These are phyloP conservation scores for Cnidoscolus chayamansa DNA, from an alignment of 441 rosid species.

Conservation along the genomic window DNA sequence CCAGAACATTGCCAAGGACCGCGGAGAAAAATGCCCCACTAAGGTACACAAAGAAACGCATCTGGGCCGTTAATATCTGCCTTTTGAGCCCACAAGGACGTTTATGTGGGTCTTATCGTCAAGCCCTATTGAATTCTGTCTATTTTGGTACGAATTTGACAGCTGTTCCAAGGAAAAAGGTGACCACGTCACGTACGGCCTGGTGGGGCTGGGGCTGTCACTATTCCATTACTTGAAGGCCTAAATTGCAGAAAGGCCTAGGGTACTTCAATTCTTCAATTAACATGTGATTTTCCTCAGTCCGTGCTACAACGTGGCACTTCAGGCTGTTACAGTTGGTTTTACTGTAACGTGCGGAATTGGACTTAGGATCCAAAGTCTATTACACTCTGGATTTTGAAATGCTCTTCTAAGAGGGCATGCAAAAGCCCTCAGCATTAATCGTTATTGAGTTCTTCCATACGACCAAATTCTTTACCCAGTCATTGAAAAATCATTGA, in stretches of 20 bases:
- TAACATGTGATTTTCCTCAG: slow-evolving; percentile 13
- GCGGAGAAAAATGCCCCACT: slow-evolving; percentile 95
- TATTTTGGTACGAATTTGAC: slow-evolving; percentile 11
- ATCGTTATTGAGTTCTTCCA: slow-evolving; percentile 9
- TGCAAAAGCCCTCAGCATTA: neutral
- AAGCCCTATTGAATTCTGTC: no score
- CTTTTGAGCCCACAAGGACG: neutral
- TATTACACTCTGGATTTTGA: neutral
- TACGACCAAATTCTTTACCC: slow-evolving; percentile 3
- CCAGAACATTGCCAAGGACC: slow-evolving; percentile 82
- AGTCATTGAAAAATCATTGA: neutral
- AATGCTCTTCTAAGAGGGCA: neutral
- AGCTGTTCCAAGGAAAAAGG: slow-evolving; percentile 37
- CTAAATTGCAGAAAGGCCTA: slow-evolving; percentile 3
- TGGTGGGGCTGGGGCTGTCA: slow-evolving; percentile 18
- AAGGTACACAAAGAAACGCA: slow-evolving; percentile 47
- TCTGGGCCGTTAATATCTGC: slow-evolving; percentile 23
- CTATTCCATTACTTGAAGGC: neutral
- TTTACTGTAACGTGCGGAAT: neutral
- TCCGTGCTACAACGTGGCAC: slow-evolving; percentile 8
- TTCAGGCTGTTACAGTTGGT: slow-evolving; percentile 3
- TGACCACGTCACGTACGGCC: slow-evolving; percentile 30
- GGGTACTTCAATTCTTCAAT: slow-evolving; percentile 16
- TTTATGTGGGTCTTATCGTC: no score
- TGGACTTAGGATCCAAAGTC: neutral